Conservation (phyloP, 2,329 filamentous ascomycete genomes). For the Ceratocystis papillata region DNA sequence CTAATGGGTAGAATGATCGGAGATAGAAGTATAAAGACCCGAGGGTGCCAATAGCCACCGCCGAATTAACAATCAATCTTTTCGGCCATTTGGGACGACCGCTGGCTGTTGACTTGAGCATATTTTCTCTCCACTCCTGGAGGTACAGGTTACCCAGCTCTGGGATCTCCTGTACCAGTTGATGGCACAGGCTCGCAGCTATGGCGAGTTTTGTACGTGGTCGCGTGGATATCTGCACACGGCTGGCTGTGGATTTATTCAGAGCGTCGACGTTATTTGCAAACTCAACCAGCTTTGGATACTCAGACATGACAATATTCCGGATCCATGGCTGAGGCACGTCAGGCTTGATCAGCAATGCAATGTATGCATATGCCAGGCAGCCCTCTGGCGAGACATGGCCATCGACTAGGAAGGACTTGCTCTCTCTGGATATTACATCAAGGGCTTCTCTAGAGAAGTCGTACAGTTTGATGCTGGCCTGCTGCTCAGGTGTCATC, state of each 20-base stretch:
- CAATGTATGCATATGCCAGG: slow-evolving; percentile 67
- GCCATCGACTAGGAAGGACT: slow-evolving; percentile 25
- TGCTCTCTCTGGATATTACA: slow-evolving; percentile 33
- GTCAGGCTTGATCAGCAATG: slow-evolving; percentile 51
- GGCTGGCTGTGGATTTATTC: slow-evolving; percentile 26
- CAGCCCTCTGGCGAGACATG: slow-evolving; percentile 52
- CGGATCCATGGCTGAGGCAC: slow-evolving; percentile 39
- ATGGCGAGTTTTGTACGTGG: slow-evolving; percentile 29
- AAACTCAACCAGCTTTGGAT: slow-evolving; percentile 27
- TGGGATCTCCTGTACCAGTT: slow-evolving; percentile 30
- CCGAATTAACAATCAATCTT: slow-evolving; percentile 27
- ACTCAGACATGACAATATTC: slow-evolving; percentile 28
- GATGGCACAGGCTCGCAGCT: slow-evolving; percentile 29
- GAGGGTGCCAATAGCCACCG: slow-evolving; percentile 33
- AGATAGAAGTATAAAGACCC: slow-evolving; percentile 33
- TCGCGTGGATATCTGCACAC: slow-evolving; percentile 29
- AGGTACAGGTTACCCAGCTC: slow-evolving; percentile 30
- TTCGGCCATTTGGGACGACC: slow-evolving; percentile 12
- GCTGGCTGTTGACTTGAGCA: slow-evolving; percentile 9
- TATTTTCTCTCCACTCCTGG: slow-evolving; percentile 30
- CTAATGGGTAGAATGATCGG: slow-evolving; percentile 37
- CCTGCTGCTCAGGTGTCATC: slow-evolving; percentile 59
- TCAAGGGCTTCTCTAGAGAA: slow-evolving; percentile 60
- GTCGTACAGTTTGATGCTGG: slow-evolving; percentile 64
- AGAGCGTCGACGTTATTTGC: slow-evolving; percentile 13